Conservation (phyloP, 2,329 filamentous ascomycete species). For the Uncinocarpus reesii region DNA sequence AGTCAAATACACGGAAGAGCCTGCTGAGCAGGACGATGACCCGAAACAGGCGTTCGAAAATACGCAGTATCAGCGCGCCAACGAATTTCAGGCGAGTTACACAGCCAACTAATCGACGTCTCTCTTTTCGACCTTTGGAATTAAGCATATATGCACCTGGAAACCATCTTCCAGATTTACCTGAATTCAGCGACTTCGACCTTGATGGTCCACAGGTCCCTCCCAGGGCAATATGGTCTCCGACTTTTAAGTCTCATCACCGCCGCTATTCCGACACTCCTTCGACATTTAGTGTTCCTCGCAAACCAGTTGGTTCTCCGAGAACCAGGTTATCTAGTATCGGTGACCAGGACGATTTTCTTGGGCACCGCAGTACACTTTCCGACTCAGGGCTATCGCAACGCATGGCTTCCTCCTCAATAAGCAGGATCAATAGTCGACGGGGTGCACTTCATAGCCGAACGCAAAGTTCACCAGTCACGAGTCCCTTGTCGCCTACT, state of each 20-base stretch:
- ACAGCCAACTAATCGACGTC: conserved; percentile 13
- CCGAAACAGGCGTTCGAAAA: conserved; percentile 23
- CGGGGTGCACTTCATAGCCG: neutral
- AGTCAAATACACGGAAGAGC: conserved; percentile 35
- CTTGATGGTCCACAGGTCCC: conserved; percentile 28
- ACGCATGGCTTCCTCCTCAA: conserved; percentile 3
- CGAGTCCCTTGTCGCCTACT: neutral
- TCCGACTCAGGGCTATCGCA: conserved; percentile 9
- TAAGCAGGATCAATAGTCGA: conserved; percentile 6
- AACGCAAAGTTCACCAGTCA: conserved; percentile 1
- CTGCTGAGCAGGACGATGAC: conserved; percentile 29
- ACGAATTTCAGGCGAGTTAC: conserved; percentile 32
- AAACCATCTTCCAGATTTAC: conserved; percentile 37
- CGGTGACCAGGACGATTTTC: neutral
- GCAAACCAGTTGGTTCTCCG: conserved; percentile 24
- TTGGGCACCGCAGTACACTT: conserved; percentile 3
- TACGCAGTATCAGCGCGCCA: conserved; percentile 35
- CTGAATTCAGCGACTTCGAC: conserved; percentile 34
- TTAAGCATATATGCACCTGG: conserved; percentile 39
- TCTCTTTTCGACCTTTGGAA: conserved; percentile 35
- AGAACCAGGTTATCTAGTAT: conserved; percentile 2
- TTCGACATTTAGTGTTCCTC: conserved; percentile 25
- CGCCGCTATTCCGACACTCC: conserved; percentile 15
- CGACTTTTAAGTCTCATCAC: conserved; percentile 15
- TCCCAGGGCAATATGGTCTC: conserved; percentile 26